Percentiles rank a stretch among this genome's conserved stretches.
phyloP scores from a whole-genome alignment of 805 yeast genomes.

The Wickerhamiella galacta region DNA sequence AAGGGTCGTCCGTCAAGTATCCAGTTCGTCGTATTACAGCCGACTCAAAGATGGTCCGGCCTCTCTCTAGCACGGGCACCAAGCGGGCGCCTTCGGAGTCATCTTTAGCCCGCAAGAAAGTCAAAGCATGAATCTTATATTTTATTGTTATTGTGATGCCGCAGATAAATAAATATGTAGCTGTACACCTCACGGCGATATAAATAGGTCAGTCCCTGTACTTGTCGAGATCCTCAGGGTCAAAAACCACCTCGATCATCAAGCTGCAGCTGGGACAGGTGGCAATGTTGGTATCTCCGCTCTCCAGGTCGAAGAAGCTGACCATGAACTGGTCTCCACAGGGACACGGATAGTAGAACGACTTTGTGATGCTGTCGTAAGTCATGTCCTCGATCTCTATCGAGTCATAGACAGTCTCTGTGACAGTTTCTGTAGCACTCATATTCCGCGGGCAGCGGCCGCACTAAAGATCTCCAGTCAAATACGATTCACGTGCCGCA shows the following conservation, averaged over 20 bases:
- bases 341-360: slow-evolving; percentile 92
- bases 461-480: too few relatives aligned
- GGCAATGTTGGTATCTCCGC: slow-evolving; percentile 76
- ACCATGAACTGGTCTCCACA: slow-evolving; percentile 94
- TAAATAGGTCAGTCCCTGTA: slow-evolving; percentile 6
- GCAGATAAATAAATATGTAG: background rate
- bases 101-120: slow-evolving; percentile 3
- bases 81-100: slow-evolving; percentile 1
- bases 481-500: too few relatives aligned
- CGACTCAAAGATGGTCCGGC: slow-evolving; percentile 9
- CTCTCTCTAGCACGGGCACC: background rate
- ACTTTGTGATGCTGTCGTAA: slow-evolving; percentile 63
- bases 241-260: slow-evolving; percentile 84
- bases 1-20: slow-evolving; percentile 52
- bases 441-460: too few relatives aligned
- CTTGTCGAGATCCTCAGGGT: slow-evolving; percentile 27
- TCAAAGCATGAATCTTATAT: background rate
- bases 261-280: slow-evolving; percentile 93
- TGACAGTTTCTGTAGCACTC: too few relatives aligned
- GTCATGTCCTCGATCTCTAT: slow-evolving; percentile 95
- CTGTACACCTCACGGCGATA: background rate
- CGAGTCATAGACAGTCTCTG: slow-evolving; percentile 50
- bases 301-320: slow-evolving; percentile 63
- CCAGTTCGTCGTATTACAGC: slow-evolving; percentile 59
- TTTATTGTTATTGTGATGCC: too few relatives aligned